Base-by-base conservation (phyloP, 768 basidiomycete species). In the Russula vinacea region DNA sequence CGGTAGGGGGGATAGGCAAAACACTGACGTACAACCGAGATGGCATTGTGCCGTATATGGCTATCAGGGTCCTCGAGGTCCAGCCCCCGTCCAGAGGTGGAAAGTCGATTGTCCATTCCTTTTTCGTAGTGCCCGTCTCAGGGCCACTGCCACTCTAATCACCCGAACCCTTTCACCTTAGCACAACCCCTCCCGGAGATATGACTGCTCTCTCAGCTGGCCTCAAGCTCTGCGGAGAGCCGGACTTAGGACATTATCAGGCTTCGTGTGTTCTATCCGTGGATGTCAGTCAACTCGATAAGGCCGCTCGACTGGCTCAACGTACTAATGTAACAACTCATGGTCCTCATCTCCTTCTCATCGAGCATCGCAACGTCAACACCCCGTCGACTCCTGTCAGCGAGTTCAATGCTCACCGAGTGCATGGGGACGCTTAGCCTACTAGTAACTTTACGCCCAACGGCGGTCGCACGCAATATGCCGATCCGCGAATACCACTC, bases 21-120 rank as follows among this genome's bases (percentile, higher is more conserved):
- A n/a, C 17, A 17, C 22, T 8, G 56, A 17, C 40, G 32, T n/a
- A 37, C 16, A 40, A 14, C 2, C 16, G 16, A 16, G 10, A 10
- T 33, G 33, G n/a, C 44, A 47, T 58, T 58, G 56, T 58, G 32
- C 56, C 44, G 44, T 22, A 45, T 45, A 57, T 33, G 19, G 56
- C 1, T 33, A 45, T 45, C 11, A 19, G 9, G 26, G 42, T 26
- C 26, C 11, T 56, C 17, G 16, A 26, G 22, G 22, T 26, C 49
- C 49, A 26, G 24, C 8, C 50, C 0, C 50, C 8, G 24, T 40
- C 54, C 54, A 40, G 3, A 4, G 39, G 24, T 24, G 56, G 56
- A 4, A 3, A 3, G 13, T 56, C 56, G 29, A 33, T 57, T 45
- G 56, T 45, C 44, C 24, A 16, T 57, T 57, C 56, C 56, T 57